phyloP scores from a whole-genome alignment of 768 basidiomycete species.

The Sutorius australiensis region DNA sequence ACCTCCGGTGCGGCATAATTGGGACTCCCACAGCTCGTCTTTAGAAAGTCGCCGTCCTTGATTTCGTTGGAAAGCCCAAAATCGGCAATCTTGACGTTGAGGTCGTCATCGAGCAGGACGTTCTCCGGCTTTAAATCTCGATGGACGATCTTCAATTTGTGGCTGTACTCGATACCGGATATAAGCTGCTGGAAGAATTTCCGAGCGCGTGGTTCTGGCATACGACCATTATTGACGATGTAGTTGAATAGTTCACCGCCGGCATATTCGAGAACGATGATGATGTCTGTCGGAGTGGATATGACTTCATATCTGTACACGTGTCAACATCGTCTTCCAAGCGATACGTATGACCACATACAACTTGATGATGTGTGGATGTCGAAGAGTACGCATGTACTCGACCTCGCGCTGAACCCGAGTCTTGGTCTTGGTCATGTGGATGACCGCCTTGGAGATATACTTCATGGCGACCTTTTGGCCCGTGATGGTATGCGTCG shows the following conservation, averaged over 20 bases:
- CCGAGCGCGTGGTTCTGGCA: slow-evolving; percentile 83
- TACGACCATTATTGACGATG: slow-evolving; percentile 90
- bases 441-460: slow-evolving; percentile 91
- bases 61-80: slow-evolving; percentile 96
- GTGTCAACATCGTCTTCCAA: slow-evolving; percentile 6
- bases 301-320: slow-evolving; percentile 75
- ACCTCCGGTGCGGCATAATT: slow-evolving; percentile 99
- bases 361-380: slow-evolving; percentile 99
- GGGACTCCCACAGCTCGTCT: slow-evolving; percentile 96
- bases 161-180: slow-evolving; percentile 95
- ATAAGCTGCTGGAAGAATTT: slow-evolving; percentile 99
- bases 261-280: slow-evolving; percentile 97
- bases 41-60: slow-evolving; percentile 93
- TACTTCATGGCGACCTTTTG: slow-evolving; percentile 98
- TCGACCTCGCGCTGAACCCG: slow-evolving; percentile 94
- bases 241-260: slow-evolving; percentile 98
- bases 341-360: slow-evolving; percentile 34
- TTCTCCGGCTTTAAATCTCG: slow-evolving; percentile 98
- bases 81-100: slow-evolving; percentile 98
- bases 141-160: slow-evolving; percentile 95
- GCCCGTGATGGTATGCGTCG: slow-evolving; percentile 89
- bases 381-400: slow-evolving; percentile 90
- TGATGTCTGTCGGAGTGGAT: slow-evolving; percentile 91
- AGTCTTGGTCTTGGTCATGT: slow-evolving; percentile 85
- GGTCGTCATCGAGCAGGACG: slow-evolving; percentile 76